Percentiles rank a stretch among this genome's conserved stretches.
phyloP scores from a whole-genome alignment of 768 basidiomycete genomes.

The Royoungia palumana region DNA sequence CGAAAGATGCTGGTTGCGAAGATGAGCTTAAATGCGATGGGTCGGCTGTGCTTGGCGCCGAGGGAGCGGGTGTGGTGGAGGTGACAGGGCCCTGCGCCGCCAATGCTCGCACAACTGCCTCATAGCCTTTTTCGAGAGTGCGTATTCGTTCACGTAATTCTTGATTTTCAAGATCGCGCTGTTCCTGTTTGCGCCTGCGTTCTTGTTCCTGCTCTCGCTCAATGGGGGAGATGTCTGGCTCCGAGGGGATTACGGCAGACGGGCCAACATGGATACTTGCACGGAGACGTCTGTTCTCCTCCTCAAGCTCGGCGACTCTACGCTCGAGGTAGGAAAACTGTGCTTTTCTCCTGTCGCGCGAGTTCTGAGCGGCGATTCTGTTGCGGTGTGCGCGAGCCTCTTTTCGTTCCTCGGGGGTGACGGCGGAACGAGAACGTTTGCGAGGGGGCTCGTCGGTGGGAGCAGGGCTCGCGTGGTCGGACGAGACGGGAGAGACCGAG shows the following conservation, averaged over 20 bases:
- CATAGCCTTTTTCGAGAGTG: slow-evolving; percentile 79
- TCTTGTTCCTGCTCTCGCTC: slow-evolving; percentile 29
- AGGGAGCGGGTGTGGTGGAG: slow-evolving; percentile 12
- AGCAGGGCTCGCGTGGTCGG: slow-evolving; percentile 7
- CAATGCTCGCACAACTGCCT: slow-evolving; percentile 73
- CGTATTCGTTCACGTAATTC: slow-evolving; percentile 73
- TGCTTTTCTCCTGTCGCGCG: slow-evolving; percentile 84
- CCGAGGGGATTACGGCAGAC: slow-evolving; percentile 18
- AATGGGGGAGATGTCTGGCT: slow-evolving; percentile 23
- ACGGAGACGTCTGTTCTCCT: slow-evolving; percentile 76
- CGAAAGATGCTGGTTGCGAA: slow-evolving; percentile 21
- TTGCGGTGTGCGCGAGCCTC: slow-evolving; percentile 90
- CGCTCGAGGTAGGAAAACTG: slow-evolving; percentile 70
- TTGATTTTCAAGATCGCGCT: slow-evolving; percentile 63
- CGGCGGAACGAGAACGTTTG: slow-evolving; percentile 67
- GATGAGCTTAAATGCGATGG: slow-evolving; percentile 22
- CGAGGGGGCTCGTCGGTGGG: slow-evolving; percentile 51
- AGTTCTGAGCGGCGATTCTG: slow-evolving; percentile 91
- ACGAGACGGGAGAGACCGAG: slow-evolving; percentile 26
- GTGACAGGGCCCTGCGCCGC: slow-evolving; percentile 49
- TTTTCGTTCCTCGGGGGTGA: slow-evolving; percentile 72
- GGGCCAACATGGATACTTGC: slow-evolving; percentile 42
- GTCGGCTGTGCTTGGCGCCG: slow-evolving; percentile 8
- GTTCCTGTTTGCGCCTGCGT: slow-evolving; percentile 36
- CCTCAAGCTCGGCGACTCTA: slow-evolving; percentile 70